Evolutionary conservation across 495 filamentous ascomycete genomes (phyloP).

Genomic region (Parathielavia hyrcaniae): DNA sequence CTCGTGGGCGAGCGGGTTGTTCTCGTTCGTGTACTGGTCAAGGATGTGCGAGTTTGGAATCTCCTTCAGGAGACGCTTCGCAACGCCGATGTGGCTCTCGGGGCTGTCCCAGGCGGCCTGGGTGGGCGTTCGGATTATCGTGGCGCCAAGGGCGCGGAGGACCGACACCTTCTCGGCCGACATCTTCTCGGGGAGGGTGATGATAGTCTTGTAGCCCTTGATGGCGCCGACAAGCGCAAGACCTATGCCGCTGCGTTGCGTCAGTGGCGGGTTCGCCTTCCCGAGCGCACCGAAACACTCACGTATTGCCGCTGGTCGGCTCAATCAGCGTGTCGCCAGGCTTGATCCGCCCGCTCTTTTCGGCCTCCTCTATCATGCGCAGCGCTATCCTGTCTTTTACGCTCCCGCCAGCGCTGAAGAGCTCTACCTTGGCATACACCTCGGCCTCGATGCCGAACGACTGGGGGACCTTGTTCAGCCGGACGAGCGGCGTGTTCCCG

Average conservation of each 20-base stretch:
- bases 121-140: slow-evolving; percentile 95
- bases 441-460: slow-evolving; percentile 81
- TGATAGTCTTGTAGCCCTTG: slow-evolving; percentile 97
- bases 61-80: slow-evolving; percentile 82
- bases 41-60: slow-evolving; percentile 94
- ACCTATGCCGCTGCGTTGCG: slow-evolving; percentile 67
- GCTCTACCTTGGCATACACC: slow-evolving; percentile 91
- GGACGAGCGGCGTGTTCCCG: slow-evolving; percentile 90
- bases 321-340: slow-evolving; percentile 96
- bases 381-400: slow-evolving; percentile 96
- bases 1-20: slow-evolving; percentile 94
- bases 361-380: slow-evolving; percentile 96
- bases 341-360: slow-evolving; percentile 85
- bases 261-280: not conserved
- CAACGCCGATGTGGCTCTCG: slow-evolving; percentile 95
- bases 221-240: slow-evolving; percentile 89
- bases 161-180: slow-evolving; percentile 96
- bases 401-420: slow-evolving; percentile 95
- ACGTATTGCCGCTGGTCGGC: slow-evolving; percentile 96
- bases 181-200: slow-evolving; percentile 99
- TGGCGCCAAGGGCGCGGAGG: slow-evolving; percentile 84
- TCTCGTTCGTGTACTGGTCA: slow-evolving; percentile 87
- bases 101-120: slow-evolving; percentile 90
- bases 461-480: slow-evolving; percentile 84
- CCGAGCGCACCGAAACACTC: slow-evolving; percentile 25